phyloP scores from a whole-genome alignment of 129 eudicot species.

The Chrysanthemum seticuspe region DNA sequence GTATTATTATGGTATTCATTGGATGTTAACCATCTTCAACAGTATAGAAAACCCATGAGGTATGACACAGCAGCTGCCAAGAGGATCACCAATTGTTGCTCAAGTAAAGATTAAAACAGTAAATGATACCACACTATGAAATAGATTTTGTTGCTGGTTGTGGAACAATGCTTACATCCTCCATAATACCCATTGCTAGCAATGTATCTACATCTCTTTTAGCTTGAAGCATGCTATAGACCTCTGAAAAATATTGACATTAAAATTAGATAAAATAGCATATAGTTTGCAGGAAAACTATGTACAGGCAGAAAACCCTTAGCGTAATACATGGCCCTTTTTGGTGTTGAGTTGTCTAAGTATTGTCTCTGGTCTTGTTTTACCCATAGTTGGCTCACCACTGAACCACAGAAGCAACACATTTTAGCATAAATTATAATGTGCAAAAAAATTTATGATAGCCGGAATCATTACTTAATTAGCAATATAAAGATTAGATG shows the following conservation, averaged over 20 bases:
- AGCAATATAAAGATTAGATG: no score
- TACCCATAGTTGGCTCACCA: constrained; percentile 95
- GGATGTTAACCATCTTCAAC: no score
- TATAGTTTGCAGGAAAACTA: neutral
- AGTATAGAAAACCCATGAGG: no score
- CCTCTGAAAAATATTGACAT: constrained; percentile 43
- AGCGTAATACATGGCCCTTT: constrained; percentile 81
- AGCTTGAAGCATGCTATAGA: constrained; percentile 97
- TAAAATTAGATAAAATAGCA: neutral
- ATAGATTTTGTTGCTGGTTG: constrained; percentile 80
- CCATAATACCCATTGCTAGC: constrained; percentile 97
- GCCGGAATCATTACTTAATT: no score
- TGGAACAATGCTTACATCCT: constrained; percentile 94
- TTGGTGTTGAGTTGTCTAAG: constrained; percentile 95
- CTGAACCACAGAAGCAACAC: constrained; percentile 40
- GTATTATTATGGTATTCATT: no score
- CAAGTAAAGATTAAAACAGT: no score
- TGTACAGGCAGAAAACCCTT: neutral
- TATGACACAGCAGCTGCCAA: no score
- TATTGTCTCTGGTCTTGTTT: constrained; percentile 93
- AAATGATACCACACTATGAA: no score
- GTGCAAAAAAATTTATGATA: no score
- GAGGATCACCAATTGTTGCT: no score
- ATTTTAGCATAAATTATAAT: no score
- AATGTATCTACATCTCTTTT: constrained; percentile 96